A percentile compares a stretch with the other conserved stretches of the same genome.
Conservation (phyloP, 1,139 yeast species). For the Pichia sp. region DNA sequence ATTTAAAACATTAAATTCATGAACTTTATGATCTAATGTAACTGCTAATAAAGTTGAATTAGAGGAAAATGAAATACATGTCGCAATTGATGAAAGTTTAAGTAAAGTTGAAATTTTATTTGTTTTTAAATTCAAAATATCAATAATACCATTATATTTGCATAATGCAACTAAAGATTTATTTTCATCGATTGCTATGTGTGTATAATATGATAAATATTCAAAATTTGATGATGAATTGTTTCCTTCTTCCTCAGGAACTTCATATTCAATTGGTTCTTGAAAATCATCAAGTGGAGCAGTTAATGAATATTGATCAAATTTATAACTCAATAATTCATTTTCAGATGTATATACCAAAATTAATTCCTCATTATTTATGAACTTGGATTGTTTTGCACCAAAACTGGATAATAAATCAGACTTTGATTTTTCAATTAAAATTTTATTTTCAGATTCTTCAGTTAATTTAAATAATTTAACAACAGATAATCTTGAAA, state of each 20-base stretch:
- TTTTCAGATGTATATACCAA: constrained; percentile 61
- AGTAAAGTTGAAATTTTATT: constrained; percentile 33
- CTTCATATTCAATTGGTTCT: constrained; percentile 30
- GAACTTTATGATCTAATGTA: constrained; percentile 68
- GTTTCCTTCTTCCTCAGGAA: constrained; percentile 24
- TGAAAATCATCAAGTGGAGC: constrained; percentile 30
- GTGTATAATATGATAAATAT: constrained; percentile 37
- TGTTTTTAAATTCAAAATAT: constrained; percentile 38
- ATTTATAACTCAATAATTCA: constrained; percentile 41
- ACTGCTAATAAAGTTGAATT: constrained; percentile 49
- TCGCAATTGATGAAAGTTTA: constrained; percentile 39
- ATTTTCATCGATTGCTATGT: constrained; percentile 42
- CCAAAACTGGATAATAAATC: constrained; percentile 46
- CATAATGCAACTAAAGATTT: constrained; percentile 46
- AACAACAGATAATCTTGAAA: constrained; percentile 62
- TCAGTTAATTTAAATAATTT: constrained; percentile 57
- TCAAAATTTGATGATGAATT: constrained; percentile 29
- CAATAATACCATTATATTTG: constrained; percentile 62
- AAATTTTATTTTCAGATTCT: constrained; percentile 35
- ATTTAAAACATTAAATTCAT: constrained; percentile 49
- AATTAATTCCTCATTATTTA: constrained; percentile 36
- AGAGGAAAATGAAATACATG: constrained; percentile 52
- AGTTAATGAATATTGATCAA: constrained; percentile 35
- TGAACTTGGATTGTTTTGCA: constrained; percentile 46
- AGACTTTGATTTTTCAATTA: constrained; percentile 50